Evolutionary conservation across 345 rosid species (phyloP).

Genomic region (Mercurialis annua): DNA sequence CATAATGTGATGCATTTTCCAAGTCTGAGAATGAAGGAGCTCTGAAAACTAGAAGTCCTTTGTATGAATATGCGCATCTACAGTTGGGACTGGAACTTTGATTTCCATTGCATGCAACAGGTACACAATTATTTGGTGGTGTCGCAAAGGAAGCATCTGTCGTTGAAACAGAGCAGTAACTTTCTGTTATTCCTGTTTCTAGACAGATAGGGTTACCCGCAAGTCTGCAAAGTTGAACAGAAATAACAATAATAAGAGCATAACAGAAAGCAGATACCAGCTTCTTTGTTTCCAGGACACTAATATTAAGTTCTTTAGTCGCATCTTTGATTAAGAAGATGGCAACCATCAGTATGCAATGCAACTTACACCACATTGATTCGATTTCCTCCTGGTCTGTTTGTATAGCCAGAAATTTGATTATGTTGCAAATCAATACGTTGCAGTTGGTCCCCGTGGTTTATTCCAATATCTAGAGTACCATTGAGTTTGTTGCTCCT

Average conservation of each 20-base stretch:
- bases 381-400: conserved; percentile 8
- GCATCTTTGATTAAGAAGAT: background rate
- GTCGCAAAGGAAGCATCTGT: conserved; percentile 38
- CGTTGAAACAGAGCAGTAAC: conserved; percentile 41
- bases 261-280: background rate
- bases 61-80: conserved; percentile 58
- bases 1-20: conserved; percentile 34
- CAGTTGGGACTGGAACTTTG: conserved; percentile 59
- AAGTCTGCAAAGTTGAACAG: conserved; percentile 49
- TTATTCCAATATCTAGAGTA: conserved; percentile 49
- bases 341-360: background rate
- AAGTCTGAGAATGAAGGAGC: conserved; percentile 66
- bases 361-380: conserved; percentile 50
- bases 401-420: conserved; percentile 28
- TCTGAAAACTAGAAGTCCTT: conserved; percentile 57
- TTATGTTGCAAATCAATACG: conserved; percentile 56
- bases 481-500: conserved; percentile 48
- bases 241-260: background rate
- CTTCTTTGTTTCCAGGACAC: background rate
- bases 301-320: background rate
- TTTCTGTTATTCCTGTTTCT: conserved; percentile 27
- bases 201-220: conserved; percentile 55
- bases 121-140: conserved; percentile 41
- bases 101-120: conserved; percentile 28
- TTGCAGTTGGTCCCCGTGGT: conserved; percentile 40